Base-by-base conservation (phyloP, 2,329 filamentous ascomycete species). In the Neonectria sp. region DNA sequence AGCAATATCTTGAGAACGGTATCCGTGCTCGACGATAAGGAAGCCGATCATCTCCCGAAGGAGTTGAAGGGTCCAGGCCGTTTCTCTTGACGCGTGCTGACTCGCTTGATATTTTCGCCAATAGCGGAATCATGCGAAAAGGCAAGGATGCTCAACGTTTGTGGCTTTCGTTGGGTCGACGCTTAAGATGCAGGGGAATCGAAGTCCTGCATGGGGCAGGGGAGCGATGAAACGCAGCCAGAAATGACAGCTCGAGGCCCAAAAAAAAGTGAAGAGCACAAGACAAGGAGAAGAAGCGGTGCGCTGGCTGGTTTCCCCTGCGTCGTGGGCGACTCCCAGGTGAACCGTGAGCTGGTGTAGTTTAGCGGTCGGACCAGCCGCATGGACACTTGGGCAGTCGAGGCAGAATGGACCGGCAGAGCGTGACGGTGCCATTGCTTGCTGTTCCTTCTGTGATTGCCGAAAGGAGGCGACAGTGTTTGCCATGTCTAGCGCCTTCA, bases 401-500 rank as follows among this genome's bases (percentile, higher is more conserved):
- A 51, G 27, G 25, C 48, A 51, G 48, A 31, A 31, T 31, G 4
- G 40, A 27, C 46, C 46, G 46, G 27, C 24, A 51, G 37, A 8
- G 37, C 15, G 17, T 8, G n/a, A 8, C 37, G 15, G 37, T 40
- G 37, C 37, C n/a, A 5, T 5, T n/a, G 33, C 11, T 35, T 35
- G 11, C 33, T 17, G 15, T 17, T 3, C 37, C 7, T 12, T 35
- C 12, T 35, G 33, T 35, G 9, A 35, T 35, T 35, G 37, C 37
- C 37, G n/a, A 40, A 40, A 40, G 37, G 37, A 40, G 37, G 37
- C 6, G 37, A 40, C 37, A 3, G 37, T 8, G 37, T 40, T 40
- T n/a, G 37, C 37, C 7, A n/a, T 15, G 37, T 45, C 48, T 65
- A 65, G 63, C 63, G 63, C 29, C 57, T 60, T 65, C 57, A 57